A percentile compares a stretch with the other conserved stretches of the same genome.
Conservation (phyloP, 768 basidiomycete genomes). For the Heimioporus sp. region DNA sequence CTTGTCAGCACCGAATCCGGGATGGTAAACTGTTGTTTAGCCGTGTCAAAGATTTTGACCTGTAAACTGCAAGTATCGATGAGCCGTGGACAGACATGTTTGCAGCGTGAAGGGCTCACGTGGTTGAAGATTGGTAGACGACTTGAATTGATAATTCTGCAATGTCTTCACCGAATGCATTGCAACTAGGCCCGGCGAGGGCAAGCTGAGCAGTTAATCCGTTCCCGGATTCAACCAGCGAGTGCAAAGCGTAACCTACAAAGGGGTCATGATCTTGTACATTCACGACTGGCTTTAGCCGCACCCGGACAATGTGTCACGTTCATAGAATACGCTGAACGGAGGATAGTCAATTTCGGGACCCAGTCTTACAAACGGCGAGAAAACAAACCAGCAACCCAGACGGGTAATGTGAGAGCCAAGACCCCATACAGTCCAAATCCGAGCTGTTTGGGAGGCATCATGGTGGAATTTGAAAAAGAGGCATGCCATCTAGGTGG, state of each 20-base stretch:
- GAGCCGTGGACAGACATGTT: background rate
- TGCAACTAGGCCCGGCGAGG: constrained; percentile 55
- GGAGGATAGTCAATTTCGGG: background rate
- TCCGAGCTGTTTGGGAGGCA: background rate
- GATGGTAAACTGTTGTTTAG: constrained; percentile 59
- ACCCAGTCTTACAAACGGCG: background rate
- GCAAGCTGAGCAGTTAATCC: constrained; percentile 54
- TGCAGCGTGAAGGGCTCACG: constrained; percentile 31
- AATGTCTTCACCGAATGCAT: constrained; percentile 62
- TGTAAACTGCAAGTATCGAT: constrained; percentile 45
- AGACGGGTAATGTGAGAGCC: background rate
- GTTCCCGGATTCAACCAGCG: constrained; percentile 37
- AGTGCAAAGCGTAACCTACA: constrained; percentile 51
- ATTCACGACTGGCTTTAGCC: background rate
- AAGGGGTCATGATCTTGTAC: background rate
- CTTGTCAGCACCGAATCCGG: constrained; percentile 50
- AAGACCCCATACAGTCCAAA: background rate
- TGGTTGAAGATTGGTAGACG: constrained; percentile 53
- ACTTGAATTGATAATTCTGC: constrained; percentile 57
- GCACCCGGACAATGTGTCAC: constrained; percentile 29
- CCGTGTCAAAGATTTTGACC: constrained; percentile 63
- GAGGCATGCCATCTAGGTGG: background rate
- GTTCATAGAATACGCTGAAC: constrained; percentile 20
- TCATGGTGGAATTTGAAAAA: background rate
- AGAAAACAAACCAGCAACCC: background rate